Evolutionary conservation across 1,284 basidiomycete genomes (phyloP), one percentile per base, ranked within the genome.

Genomic region (Marasmius tenuissimus): DNA sequence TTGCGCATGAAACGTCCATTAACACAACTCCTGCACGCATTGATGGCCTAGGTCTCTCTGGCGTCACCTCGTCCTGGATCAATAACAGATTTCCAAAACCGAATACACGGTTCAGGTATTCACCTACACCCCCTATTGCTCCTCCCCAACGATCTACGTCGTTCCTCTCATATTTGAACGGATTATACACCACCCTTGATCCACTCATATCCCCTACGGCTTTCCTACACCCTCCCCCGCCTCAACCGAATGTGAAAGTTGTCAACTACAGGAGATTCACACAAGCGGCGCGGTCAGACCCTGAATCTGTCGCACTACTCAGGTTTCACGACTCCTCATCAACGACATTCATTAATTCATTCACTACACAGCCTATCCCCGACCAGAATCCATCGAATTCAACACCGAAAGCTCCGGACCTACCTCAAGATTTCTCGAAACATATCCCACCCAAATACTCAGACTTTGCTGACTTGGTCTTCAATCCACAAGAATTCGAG

Each of bases 401-500:
- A 9, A 40, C n/a, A n/a, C n/a, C n/a, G n/a, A n/a, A n/a, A n/a
- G n/a, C n/a, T n/a, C n/a, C n/a, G n/a, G n/a, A n/a, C n/a, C n/a
- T n/a, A n/a, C n/a, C n/a, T n/a, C n/a, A n/a, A n/a, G n/a, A n/a
- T n/a, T n/a, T n/a, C 11, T 42, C 40, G 12, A 42, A 2, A 42
- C 48, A 3, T 50, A 33, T 50, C 7, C 48, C 48, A 4, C 18
- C 11, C 3, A 9, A 50, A 9, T 50, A 50, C 8, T 2, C 20
- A 20, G 48, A 54, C 9, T 54, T 34, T 7, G 10, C 3, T 1
- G 37, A 39, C 22, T 5, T 65, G 5, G 65, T 70, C 16, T 70
- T 70, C 49, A 68, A 65, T 10, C 58, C 64, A n/a, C 59, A 47
- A 16, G 65, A 64, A 22, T 65, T 69, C 12, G 58, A 69, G 18